These are phyloP conservation scores for Xanthoconium stramineum DNA, from an alignment of 768 basidiomycete genomes.

Conservation along the genomic window DNA sequence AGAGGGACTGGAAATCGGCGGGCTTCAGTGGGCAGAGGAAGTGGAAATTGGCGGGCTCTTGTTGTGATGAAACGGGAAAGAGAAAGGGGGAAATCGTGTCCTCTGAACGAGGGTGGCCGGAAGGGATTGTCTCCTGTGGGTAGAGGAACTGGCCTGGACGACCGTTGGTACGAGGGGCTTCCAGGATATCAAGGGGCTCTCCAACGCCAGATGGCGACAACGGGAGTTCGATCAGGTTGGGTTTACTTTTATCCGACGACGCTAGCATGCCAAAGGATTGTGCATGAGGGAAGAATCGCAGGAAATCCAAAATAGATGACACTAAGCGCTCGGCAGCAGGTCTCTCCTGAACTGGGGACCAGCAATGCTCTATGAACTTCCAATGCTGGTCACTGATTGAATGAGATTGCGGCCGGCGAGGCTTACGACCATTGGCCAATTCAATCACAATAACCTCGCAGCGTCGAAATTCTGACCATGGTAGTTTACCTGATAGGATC, in stretches of 20 bases:
- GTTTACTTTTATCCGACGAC: not conserved
- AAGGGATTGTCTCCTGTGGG: too few species aligned
- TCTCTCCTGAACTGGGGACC: constrained; percentile 1
- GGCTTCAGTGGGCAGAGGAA: too few species aligned
- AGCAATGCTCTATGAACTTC: constrained; percentile 7
- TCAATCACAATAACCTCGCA: not conserved
- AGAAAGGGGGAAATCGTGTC: too few species aligned
- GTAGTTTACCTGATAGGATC: constrained; percentile 2
- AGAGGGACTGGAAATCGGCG: too few species aligned
- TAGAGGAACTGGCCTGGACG: too few species aligned
- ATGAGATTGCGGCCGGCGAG: constrained; percentile 4
- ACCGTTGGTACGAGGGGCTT: too few species aligned
- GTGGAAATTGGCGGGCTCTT: too few species aligned
- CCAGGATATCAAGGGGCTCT: too few species aligned
- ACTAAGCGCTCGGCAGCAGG: not conserved
- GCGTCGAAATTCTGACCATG: constrained; percentile 5
- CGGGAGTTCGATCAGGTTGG: constrained; percentile 25
- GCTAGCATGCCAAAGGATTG: not conserved
- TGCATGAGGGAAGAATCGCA: not conserved
- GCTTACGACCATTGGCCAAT: constrained; percentile 2
- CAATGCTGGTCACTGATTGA: constrained; percentile 5
- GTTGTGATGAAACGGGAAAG: too few species aligned
- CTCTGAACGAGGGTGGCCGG: too few species aligned
- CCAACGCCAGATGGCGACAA: too few species aligned
- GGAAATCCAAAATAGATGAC: not conserved